phyloP scores from a whole-genome alignment of 2,329 filamentous ascomycete genomes.

The Monilinia vaccinii-corymbosi region DNA sequence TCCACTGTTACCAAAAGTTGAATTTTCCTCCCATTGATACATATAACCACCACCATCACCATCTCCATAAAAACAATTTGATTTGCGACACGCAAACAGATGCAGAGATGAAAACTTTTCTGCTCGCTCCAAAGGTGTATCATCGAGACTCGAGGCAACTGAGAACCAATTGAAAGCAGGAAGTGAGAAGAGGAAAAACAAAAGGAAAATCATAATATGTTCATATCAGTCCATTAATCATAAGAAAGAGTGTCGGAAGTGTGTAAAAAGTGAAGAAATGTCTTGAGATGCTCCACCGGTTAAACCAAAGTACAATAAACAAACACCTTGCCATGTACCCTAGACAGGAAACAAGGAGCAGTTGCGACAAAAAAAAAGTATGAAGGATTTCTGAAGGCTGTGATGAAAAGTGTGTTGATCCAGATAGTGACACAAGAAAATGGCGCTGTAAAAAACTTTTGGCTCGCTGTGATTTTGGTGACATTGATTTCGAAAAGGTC shows the following conservation, averaged over 20 bases:
- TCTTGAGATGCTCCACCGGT: background rate
- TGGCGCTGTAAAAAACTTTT: background rate
- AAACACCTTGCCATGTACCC: background rate
- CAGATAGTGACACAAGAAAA: background rate
- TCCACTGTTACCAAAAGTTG: background rate
- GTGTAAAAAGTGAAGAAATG: background rate
- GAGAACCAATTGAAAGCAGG: background rate
- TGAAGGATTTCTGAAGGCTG: background rate
- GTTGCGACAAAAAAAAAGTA: background rate
- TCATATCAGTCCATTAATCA: slow-evolving; percentile 4
- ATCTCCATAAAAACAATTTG: background rate
- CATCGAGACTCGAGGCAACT: background rate
- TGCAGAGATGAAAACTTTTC: background rate
- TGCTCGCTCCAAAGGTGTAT: slow-evolving; percentile 4
- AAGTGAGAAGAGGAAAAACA: background rate
- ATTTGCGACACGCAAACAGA: background rate
- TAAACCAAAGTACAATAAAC: slow-evolving; percentile 1
- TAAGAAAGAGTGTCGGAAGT: background rate
- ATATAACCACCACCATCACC: background rate
- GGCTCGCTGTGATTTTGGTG: background rate
- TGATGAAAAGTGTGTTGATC: background rate
- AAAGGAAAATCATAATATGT: slow-evolving; percentile 3
- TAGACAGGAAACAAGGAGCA: background rate
- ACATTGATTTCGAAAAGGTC: background rate
- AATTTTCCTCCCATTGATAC: slow-evolving; percentile 1